phyloP scores from a whole-genome alignment of 495 filamentous ascomycete genomes.

The Aeminium ludgeri region DNA sequence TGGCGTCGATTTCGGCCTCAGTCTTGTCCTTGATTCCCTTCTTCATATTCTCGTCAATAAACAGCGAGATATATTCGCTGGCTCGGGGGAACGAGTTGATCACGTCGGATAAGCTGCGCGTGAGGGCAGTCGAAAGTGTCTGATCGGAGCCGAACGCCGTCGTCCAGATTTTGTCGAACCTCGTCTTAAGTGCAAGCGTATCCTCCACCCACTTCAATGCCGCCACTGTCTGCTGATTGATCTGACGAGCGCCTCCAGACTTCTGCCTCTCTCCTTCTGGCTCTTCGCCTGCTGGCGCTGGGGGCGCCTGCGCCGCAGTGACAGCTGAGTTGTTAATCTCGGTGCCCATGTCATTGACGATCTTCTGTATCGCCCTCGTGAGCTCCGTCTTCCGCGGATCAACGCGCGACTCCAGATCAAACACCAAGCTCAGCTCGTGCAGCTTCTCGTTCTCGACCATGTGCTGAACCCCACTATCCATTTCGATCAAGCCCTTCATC shows the following conservation, averaged over 20 bases:
- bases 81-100: slow-evolving; percentile 72
- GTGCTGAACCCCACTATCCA: slow-evolving; percentile 67
- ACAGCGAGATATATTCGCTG: slow-evolving; percentile 87
- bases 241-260: slow-evolving; percentile 24
- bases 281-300: slow-evolving; percentile 13
- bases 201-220: slow-evolving; percentile 95
- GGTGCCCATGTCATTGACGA: slow-evolving; percentile 63
- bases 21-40: slow-evolving; percentile 87
- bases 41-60: slow-evolving; percentile 93
- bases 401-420: slow-evolving; percentile 58
- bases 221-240: slow-evolving; percentile 52
- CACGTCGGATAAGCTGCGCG: slow-evolving; percentile 71
- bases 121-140: slow-evolving; percentile 60
- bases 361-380: slow-evolving; percentile 47
- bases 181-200: slow-evolving; percentile 70
- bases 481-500: slow-evolving; percentile 62
- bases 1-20: slow-evolving; percentile 68
- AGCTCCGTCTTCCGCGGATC: slow-evolving; percentile 58
- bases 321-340: slow-evolving; percentile 60
- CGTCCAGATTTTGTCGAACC: slow-evolving; percentile 66
- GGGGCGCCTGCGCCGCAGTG: slow-evolving; percentile 18
- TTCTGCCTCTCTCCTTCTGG: slow-evolving; percentile 20
- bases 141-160: slow-evolving; percentile 58
- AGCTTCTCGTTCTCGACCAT: slow-evolving; percentile 87
- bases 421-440: slow-evolving; percentile 60